phyloP scores from a whole-genome alignment of 371 early-diverging fungal genomes.

The Antonospora locustae region DNA sequence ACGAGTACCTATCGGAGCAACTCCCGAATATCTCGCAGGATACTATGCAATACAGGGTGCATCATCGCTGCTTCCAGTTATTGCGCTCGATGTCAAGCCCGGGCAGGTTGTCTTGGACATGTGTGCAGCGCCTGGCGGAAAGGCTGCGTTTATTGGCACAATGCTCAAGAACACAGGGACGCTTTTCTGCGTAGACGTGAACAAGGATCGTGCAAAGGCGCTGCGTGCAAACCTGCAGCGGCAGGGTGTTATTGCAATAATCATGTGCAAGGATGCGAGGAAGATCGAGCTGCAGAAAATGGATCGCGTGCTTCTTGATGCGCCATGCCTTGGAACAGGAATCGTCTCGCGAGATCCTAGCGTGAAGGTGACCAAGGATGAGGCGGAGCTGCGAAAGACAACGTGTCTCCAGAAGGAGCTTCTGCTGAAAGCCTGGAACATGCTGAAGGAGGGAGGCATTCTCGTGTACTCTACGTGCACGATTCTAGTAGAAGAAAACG shows the following conservation, averaged over 20 bases:
- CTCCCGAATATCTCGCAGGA: constrained; percentile 98
- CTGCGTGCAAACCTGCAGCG: constrained; percentile 82
- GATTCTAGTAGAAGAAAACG: constrained; percentile 91
- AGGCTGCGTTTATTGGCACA: constrained; percentile 64
- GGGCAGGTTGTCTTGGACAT: constrained; percentile 81
- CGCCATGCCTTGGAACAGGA: constrained; percentile 96
- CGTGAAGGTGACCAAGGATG: constrained; percentile 75
- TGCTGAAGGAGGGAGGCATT: constrained; percentile 79
- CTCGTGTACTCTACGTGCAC: constrained; percentile 98
- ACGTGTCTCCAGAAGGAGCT: constrained; percentile 82
- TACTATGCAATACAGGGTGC: constrained; percentile 96
- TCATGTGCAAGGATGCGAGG: constrained; percentile 87
- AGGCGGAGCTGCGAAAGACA: constrained; percentile 71
- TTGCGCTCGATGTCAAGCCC: constrained; percentile 69
- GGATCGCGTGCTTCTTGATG: constrained; percentile 88
- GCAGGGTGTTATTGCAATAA: constrained; percentile 71
- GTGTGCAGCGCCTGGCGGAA: constrained; percentile 98
- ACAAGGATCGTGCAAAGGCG: constrained; percentile 72
- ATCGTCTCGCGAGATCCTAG: constrained; percentile 90
- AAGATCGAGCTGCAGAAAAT: constrained; percentile 79
- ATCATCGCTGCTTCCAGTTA: constrained; percentile 85
- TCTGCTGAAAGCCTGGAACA: constrained; percentile 83
- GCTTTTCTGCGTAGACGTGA: constrained; percentile 88
- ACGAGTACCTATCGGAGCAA: constrained; percentile 61
- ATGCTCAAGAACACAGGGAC: constrained; percentile 90